Conservation (phyloP, 352 stramenopile genomes). For the Globisporangium spinosum region DNA sequence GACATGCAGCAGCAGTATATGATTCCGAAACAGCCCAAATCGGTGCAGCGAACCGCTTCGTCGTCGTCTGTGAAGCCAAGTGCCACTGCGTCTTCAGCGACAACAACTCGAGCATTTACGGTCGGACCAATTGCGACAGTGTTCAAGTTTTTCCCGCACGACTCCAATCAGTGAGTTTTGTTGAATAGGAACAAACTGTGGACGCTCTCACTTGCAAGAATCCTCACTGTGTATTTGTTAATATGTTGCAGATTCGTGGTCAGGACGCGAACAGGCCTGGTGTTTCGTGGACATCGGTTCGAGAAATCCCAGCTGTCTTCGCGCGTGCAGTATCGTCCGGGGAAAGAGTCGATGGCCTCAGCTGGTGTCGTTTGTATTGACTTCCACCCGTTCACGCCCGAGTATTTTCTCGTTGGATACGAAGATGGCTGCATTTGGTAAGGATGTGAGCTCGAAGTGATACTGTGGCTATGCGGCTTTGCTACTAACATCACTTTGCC, state of each 20-base stretch:
- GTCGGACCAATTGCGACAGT: slow-evolving; percentile 46
- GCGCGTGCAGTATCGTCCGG: slow-evolving; percentile 7
- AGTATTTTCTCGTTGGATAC: slow-evolving; percentile 69
- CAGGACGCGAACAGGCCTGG: slow-evolving; percentile 36
- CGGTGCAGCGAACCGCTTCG: background rate
- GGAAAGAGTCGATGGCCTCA: background rate
- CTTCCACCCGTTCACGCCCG: slow-evolving; percentile 41
- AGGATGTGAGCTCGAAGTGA: background rate
- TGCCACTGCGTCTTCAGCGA: slow-evolving; percentile 3
- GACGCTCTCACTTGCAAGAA: background rate
- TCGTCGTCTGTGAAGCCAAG: background rate
- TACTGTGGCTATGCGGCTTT: background rate
- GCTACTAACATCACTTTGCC: background rate
- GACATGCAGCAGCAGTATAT: slow-evolving; percentile 53
- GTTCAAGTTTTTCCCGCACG: slow-evolving; percentile 47
- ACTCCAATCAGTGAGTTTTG: slow-evolving; percentile 49
- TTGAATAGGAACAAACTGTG: no score
- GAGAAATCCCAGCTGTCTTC: slow-evolving; percentile 2
- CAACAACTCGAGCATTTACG: slow-evolving; percentile 12
- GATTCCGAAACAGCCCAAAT: slow-evolving; percentile 9
- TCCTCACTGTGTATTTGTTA: background rate
- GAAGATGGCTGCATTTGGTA: slow-evolving; percentile 52
- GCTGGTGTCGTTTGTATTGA: slow-evolving; percentile 41
- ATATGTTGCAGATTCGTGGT: slow-evolving; percentile 41
- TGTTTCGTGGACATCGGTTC: slow-evolving; percentile 30